Evolutionary conservation across 1,284 basidiomycete species (phyloP).

Genomic region (Anthracocystis panici-leucophaei): DNA sequence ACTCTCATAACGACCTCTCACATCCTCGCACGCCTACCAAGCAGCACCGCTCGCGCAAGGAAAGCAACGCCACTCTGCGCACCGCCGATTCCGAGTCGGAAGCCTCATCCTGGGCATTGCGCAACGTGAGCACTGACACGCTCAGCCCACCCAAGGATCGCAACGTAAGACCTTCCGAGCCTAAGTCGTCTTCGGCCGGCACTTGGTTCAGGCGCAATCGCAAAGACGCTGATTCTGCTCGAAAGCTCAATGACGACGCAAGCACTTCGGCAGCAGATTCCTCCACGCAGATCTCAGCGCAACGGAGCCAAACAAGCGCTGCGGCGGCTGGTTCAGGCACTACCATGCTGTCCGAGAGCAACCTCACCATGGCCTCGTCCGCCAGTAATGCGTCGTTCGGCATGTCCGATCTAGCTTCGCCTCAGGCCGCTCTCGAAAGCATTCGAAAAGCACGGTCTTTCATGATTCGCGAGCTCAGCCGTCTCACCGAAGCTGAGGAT

Average conservation of each 20-base stretch:
- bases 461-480: constrained; percentile 45
- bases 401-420: constrained; percentile 44
- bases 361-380: constrained; percentile 22
- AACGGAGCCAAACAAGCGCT: constrained; percentile 38
- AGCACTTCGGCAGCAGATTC: constrained; percentile 11
- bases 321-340: constrained; percentile 37
- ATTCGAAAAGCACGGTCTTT: constrained; percentile 53
- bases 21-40: constrained; percentile 1
- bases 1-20: constrained; percentile 15
- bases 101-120: constrained; percentile 20
- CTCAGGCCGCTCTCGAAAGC: constrained; percentile 44
- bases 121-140: constrained; percentile 49
- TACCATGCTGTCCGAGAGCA: constrained; percentile 35
- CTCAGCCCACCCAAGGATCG: constrained; percentile 23
- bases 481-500: constrained; percentile 23
- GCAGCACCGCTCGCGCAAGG: constrained; percentile 27
- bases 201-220: constrained; percentile 35
- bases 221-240: constrained; percentile 15
- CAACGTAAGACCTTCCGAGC: constrained; percentile 10
- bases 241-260: constrained; percentile 11
- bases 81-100: constrained; percentile 21
- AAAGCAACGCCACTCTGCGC: constrained; percentile 28
- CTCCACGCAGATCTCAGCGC: constrained; percentile 19
- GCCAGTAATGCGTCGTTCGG: constrained; percentile 39
- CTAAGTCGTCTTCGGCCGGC: constrained; percentile 11